Evolutionary conservation across 176 grass and related monocot genomes (phyloP).

Genomic region (Paspalum vaginatum): DNA sequence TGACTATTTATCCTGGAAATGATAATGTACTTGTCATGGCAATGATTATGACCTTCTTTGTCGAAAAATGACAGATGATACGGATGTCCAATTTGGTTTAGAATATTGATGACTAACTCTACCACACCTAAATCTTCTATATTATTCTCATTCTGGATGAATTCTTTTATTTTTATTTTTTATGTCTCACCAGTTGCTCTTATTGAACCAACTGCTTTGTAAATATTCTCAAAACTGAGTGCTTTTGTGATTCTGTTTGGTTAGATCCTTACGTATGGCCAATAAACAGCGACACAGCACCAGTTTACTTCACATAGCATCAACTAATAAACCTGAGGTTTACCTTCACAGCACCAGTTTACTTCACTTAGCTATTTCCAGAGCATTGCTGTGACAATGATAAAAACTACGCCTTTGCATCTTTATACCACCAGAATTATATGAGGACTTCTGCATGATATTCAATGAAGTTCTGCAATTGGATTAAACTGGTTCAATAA

Average conservation of each 20-base stretch:
- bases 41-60: slow-evolving; percentile 75
- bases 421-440: not conserved
- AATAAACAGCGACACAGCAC: not conserved
- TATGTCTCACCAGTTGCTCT: slow-evolving; percentile 18
- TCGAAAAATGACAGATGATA: slow-evolving; percentile 41
- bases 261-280: not conserved
- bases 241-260: not conserved
- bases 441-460: not conserved
- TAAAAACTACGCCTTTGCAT: not conserved
- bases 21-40: slow-evolving; percentile 70
- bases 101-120: slow-evolving; percentile 30
- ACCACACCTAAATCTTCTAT: not conserved
- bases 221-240: not conserved
- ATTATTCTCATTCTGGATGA: not conserved
- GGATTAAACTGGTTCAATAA: not conserved
- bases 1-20: slow-evolving; percentile 90
- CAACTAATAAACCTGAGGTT: not conserved
- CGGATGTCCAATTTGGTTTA: not conserved
- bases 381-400: not conserved
- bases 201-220: slow-evolving; percentile 13
- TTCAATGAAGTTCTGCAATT: not conserved
- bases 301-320: not conserved
- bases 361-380: slow-evolving; percentile 1
- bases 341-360: not conserved
- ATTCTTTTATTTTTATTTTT: slow-evolving; percentile 22